Conservation (phyloP, 192 early-diverging fungal genomes). For the Ambispora gerdemannii region DNA sequence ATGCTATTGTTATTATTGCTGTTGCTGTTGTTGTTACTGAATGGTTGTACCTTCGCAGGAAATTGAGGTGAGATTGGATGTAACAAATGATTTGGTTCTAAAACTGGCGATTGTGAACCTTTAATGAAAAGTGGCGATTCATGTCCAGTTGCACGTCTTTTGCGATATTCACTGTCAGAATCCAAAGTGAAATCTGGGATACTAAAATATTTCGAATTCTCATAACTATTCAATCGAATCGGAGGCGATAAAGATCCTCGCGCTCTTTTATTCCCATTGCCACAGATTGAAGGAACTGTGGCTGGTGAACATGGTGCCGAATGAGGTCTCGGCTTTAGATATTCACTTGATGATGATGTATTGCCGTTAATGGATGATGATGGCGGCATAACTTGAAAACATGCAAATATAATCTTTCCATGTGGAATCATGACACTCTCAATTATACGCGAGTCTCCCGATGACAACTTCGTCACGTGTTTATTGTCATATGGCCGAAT, state of each 20-base stretch:
- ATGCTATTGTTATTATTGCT: conserved; percentile 7
- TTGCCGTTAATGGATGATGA: not conserved
- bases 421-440: conserved; percentile 46
- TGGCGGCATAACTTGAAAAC: conserved; percentile 37
- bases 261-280: not conserved
- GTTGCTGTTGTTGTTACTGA: conserved; percentile 9
- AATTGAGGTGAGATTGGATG: not conserved
- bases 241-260: conserved; percentile 19
- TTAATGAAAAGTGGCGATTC: not conserved
- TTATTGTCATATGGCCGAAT: not conserved
- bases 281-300: not conserved
- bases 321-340: not conserved
- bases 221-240: not conserved
- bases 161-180: not conserved
- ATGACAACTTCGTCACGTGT: not conserved
- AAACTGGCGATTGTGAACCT: not conserved
- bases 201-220: not conserved
- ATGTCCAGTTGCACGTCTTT: not conserved
- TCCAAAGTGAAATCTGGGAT: not conserved
- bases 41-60: not conserved
- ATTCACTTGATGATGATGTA: not conserved
- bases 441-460: conserved; percentile 34
- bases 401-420: conserved; percentile 45
- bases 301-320: conserved; percentile 30
- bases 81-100: not conserved